Base-by-base conservation (phyloP, 352 stramenopile species). In the Phytophthora ohioensis region DNA sequence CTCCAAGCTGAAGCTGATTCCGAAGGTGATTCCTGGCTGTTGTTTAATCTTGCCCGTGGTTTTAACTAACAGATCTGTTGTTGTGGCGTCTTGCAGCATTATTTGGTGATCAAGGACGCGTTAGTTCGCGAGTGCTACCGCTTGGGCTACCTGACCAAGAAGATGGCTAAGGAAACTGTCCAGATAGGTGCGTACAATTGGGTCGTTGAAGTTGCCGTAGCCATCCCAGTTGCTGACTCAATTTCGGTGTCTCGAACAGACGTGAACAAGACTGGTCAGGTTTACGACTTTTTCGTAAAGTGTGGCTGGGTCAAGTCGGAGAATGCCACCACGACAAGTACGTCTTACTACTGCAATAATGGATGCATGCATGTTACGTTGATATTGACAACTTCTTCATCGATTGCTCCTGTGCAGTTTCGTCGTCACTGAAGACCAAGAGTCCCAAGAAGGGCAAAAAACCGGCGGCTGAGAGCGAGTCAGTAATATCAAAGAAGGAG, bases 61-160 rank as follows among this genome's bases (percentile, higher is more conserved):
- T 42, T 67, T 58, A n/a, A 48, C 39, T 73, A 39, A 72, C 31
- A 4, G 35, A 52, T 27, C 55, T 57, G 5, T 57, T 71, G 4
- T 47, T 48, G 13, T 65, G 48, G 11, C 58, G 34, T 47, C 5
- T 67, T 60, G 17, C 56, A 94, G 76, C 91, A 98, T 71, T 99
- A 99, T 79, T 73, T 98, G 49, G 87, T 98, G 60, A 97, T 98
- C 58, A 99, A 99, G 76, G 97, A 97, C 39, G 95, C 90, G 12
- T 69, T 99, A 13, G 92, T 99, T 75, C 89, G 91, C 72, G 84
- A 98, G 80, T 87, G 87, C 77, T 91, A 89, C 69, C 74, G 84
- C 54, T 73, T 94, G 53, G 83, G 90, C 43, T 86, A 95, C 66
- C 56, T 94, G 60, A 87, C 83, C 30, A 84, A 92, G 72, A 84